Percentiles rank a stretch among this genome's conserved stretches.
phyloP scores from a whole-genome alignment of 2,329 filamentous ascomycete genomes.

The Cryphonectria carpinicola region DNA sequence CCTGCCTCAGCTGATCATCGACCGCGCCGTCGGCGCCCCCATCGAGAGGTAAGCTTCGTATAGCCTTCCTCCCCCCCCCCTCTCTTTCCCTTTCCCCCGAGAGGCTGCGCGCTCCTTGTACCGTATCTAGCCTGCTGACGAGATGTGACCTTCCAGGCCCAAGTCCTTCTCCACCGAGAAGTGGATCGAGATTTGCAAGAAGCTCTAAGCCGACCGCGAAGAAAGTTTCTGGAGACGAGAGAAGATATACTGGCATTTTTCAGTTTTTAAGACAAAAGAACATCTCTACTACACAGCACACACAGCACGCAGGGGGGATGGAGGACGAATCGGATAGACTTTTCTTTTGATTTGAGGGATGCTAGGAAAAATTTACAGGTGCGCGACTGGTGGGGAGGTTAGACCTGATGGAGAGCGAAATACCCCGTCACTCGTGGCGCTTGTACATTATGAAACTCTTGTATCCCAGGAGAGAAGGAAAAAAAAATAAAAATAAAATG shows the following conservation, averaged over 20 bases:
- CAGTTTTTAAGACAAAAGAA: slow-evolving; percentile 27
- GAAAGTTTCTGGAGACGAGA: slow-evolving; percentile 15
- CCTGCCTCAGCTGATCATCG: slow-evolving; percentile 98
- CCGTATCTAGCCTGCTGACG: slow-evolving; percentile 20
- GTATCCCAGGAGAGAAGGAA: slow-evolving; percentile 7
- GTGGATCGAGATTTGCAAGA: slow-evolving; percentile 91
- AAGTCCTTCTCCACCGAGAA: slow-evolving; percentile 99
- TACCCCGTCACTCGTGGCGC: slow-evolving; percentile 29
- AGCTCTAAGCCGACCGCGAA: slow-evolving; percentile 67
- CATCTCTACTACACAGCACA: slow-evolving; percentile 32
- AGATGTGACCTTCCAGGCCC: slow-evolving; percentile 50
- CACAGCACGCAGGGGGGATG: slow-evolving; percentile 35
- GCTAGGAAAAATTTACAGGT: slow-evolving; percentile 18
- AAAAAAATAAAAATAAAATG: slow-evolving; percentile 17
- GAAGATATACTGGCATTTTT: slow-evolving; percentile 32
- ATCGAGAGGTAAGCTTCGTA: slow-evolving; percentile 72
- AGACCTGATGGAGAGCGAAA: slow-evolving; percentile 25
- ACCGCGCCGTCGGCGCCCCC: slow-evolving; percentile 93
- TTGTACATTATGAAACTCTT: slow-evolving; percentile 26
- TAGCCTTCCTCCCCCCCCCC: no score
- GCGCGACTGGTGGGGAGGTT: slow-evolving; percentile 25
- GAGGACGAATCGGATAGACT: slow-evolving; percentile 31
- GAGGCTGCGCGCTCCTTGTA: background rate
- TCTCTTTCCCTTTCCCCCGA: no score
- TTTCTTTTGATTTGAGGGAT: slow-evolving; percentile 28